Evolutionary conservation across 805 yeast genomes (phyloP).

Genomic region (Barnettozyma sp.): DNA sequence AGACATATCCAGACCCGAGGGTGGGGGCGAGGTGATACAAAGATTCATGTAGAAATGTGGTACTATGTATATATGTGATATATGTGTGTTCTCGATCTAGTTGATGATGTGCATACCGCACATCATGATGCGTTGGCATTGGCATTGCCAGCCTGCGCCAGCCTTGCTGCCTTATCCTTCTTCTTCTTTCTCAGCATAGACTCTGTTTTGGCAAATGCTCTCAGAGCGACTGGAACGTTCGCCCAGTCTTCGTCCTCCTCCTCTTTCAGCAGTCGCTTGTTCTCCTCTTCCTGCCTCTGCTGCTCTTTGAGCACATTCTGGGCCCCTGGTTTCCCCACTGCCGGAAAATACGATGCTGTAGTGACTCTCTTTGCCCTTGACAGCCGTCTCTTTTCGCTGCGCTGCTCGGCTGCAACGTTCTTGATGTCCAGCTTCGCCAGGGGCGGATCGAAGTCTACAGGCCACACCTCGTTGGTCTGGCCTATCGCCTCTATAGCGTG

Average conservation of each 20-base stretch:
- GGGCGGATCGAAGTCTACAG: constrained; percentile 55
- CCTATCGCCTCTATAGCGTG: constrained; percentile 51
- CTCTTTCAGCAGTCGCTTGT: constrained; percentile 22
- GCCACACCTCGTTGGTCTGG: constrained; percentile 48
- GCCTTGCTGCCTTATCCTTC: constrained; percentile 20
- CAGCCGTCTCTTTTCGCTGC: constrained; percentile 23
- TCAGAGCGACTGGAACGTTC: constrained; percentile 66
- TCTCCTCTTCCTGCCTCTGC: constrained; percentile 9
- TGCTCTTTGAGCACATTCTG: constrained; percentile 20
- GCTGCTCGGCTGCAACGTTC: constrained; percentile 37
- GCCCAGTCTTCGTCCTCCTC: constrained; percentile 41
- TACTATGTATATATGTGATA: not conserved
- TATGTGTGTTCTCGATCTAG: not conserved
- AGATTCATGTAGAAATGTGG: too few species aligned
- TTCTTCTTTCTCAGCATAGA: constrained; percentile 42
- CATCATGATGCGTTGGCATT: too few species aligned
- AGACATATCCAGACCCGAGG: too few species aligned
- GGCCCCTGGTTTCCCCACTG: constrained; percentile 27
- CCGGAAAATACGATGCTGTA: constrained; percentile 30
- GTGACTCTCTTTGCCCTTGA: constrained; percentile 20
- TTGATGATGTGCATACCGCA: too few species aligned
- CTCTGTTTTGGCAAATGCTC: constrained; percentile 81
- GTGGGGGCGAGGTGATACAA: too few species aligned
- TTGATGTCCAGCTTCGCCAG: constrained; percentile 33
- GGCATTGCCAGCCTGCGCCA: too few species aligned